Percentiles rank a stretch among this genome's conserved stretches.
phyloP scores from a whole-genome alignment of 2,329 filamentous ascomycete species.

The Epichloe glyceriae region DNA sequence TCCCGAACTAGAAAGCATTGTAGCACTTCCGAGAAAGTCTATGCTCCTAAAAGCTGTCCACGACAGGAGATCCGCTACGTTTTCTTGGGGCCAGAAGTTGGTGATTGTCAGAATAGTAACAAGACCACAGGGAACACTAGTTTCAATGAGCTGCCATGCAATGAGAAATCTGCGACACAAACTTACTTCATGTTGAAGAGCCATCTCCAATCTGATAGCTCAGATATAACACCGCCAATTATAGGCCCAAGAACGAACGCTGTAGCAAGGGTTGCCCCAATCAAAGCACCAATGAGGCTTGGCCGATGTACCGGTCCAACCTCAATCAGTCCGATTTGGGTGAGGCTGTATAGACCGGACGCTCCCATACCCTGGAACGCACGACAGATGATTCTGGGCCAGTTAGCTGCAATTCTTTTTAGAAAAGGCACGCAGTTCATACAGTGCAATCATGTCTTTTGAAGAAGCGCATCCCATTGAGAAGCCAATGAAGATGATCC shows the following conservation, averaged over 20 bases:
- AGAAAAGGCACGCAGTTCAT: constrained; percentile 12
- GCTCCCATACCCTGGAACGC: constrained; percentile 48
- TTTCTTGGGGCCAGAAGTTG: constrained; percentile 30
- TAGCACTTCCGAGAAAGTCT: constrained; percentile 38
- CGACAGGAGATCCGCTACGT: constrained; percentile 23
- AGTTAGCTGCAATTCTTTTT: constrained; percentile 9
- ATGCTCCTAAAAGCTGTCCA: constrained; percentile 32
- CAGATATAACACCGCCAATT: constrained; percentile 41
- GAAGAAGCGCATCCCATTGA: constrained; percentile 41
- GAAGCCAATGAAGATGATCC: constrained; percentile 41
- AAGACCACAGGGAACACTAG: constrained; percentile 36
- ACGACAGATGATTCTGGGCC: constrained; percentile 40
- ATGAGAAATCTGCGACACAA: background rate
- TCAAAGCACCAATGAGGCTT: constrained; percentile 39
- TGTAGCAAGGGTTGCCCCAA: constrained; percentile 42
- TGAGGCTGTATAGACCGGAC: constrained; percentile 47
- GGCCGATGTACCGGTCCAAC: constrained; percentile 40
- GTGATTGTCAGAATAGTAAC: constrained; percentile 33
- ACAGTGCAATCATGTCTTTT: constrained; percentile 38
- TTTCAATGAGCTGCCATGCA: constrained; percentile 5
- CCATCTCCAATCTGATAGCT: constrained; percentile 42
- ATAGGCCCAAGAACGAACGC: constrained; percentile 47
- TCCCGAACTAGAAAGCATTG: constrained; percentile 38
- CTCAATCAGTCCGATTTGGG: constrained; percentile 44
- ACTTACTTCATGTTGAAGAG: constrained; percentile 50